Conservation (phyloP, 495 filamentous ascomycete genomes). For the Podospora comata region DNA sequence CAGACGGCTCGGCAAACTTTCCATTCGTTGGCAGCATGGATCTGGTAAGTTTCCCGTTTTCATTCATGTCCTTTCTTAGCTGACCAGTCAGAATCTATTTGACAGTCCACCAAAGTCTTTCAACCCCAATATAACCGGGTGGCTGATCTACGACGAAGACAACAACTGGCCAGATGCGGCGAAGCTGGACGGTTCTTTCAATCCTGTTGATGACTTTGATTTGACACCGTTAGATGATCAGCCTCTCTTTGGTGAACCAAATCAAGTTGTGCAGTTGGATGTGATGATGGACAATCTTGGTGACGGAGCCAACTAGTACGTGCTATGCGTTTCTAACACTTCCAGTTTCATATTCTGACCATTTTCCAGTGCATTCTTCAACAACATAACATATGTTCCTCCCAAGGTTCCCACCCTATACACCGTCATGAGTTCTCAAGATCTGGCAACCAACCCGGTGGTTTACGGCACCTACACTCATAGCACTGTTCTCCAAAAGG, state of each 20-base stretch:
- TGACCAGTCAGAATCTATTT: constrained; percentile 47
- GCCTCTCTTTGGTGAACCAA: constrained; percentile 53
- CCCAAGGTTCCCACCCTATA: constrained; percentile 82
- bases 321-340: neutral
- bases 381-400: constrained; percentile 68
- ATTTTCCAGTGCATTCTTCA: constrained; percentile 65
- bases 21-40: constrained; percentile 64
- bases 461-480: constrained; percentile 77
- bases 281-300: constrained; percentile 68
- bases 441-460: constrained; percentile 55
- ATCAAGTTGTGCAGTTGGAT: constrained; percentile 60
- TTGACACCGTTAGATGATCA: constrained; percentile 65
- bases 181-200: constrained; percentile 36
- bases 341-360: neutral
- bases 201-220: constrained; percentile 69
- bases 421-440: constrained; percentile 63
- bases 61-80: neutral
- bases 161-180: constrained; percentile 57
- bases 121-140: constrained; percentile 76
- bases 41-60: constrained; percentile 39
- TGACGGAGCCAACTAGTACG: constrained; percentile 64
- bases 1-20: constrained; percentile 62
- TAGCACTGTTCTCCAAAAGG: constrained; percentile 62
- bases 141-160: constrained; percentile 67
- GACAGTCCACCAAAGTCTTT: constrained; percentile 60